phyloP scores from a whole-genome alignment of 1,284 basidiomycete genomes.

The Lentinula novae-zelandiae region DNA sequence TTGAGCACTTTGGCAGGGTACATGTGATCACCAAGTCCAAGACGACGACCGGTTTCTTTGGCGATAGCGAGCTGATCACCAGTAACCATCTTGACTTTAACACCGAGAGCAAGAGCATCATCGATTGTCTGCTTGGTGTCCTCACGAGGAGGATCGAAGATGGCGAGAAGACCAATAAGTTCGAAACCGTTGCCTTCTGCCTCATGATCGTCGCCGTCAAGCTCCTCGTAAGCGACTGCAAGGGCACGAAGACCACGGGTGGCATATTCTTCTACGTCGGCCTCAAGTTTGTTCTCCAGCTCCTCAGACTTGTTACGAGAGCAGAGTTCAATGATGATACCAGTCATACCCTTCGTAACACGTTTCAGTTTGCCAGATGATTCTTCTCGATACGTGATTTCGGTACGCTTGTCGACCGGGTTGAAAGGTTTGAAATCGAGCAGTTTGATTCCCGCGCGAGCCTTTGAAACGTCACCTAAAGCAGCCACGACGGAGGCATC shows the following conservation, averaged over 20 bases:
- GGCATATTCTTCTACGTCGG: slow-evolving; percentile 95
- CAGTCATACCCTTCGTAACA: slow-evolving; percentile 99
- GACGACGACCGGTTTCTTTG: slow-evolving; percentile 98
- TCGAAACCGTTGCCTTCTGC: slow-evolving; percentile 94
- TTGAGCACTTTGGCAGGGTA: slow-evolving; percentile 94
- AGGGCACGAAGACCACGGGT: slow-evolving; percentile 96
- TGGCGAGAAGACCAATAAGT: slow-evolving; percentile 94
- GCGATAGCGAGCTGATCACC: slow-evolving; percentile 99
- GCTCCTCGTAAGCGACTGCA: slow-evolving; percentile 93
- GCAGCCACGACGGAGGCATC: slow-evolving; percentile 85
- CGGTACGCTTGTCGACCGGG: slow-evolving; percentile 98
- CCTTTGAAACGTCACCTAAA: slow-evolving; percentile 68
- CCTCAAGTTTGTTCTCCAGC: slow-evolving; percentile 87
- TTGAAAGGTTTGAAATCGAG: slow-evolving; percentile 99
- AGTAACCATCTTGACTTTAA: slow-evolving; percentile 99
- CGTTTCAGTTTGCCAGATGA: slow-evolving; percentile 93
- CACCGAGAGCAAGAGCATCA: slow-evolving; percentile 92
- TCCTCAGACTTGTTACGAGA: slow-evolving; percentile 94
- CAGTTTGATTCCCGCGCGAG: slow-evolving; percentile 91
- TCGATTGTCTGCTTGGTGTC: slow-evolving; percentile 99
- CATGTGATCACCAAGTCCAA: slow-evolving; percentile 94
- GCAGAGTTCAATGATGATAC: slow-evolving; percentile 94
- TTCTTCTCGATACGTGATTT: slow-evolving; percentile 96
- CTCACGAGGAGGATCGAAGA: slow-evolving; percentile 96
- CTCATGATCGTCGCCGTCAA: slow-evolving; percentile 79